Evolutionary conservation across 78 protist species (phyloP).

Genomic region (Parvularia atlantis): DNA sequence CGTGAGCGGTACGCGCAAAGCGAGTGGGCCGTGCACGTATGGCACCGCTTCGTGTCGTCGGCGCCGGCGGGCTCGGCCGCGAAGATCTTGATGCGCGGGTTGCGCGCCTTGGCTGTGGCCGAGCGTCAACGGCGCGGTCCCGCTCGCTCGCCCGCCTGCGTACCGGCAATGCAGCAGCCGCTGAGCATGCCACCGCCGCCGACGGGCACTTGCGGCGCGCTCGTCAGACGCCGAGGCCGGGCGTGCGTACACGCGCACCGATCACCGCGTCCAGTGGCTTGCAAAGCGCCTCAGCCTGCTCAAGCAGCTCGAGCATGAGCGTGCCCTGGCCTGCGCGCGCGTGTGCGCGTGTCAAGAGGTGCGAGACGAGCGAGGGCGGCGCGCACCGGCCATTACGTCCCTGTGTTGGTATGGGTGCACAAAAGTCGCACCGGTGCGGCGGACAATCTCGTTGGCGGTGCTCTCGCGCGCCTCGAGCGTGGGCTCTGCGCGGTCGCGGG

Average conservation of each 20-base stretch:
- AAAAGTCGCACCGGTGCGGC: conserved; percentile 21
- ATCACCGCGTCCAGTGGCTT: too few relatives aligned
- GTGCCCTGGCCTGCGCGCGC: conserved; percentile 87
- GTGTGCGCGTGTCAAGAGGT: too few relatives aligned
- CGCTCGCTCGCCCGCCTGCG: too few relatives aligned
- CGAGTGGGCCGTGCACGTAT: neutral
- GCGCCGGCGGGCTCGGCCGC: conserved; percentile 75
- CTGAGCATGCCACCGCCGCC: conserved; percentile 82
- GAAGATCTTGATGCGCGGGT: conserved; percentile 38
- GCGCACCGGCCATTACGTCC: conserved; percentile 47
- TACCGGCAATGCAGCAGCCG: conserved; percentile 21
- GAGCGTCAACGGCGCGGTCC: too few relatives aligned
- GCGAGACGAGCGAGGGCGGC: too few relatives aligned
- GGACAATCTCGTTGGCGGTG: conserved; percentile 1
- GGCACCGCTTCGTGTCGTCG: conserved; percentile 45
- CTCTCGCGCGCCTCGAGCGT: conserved; percentile 35
- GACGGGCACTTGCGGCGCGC: conserved; percentile 56
- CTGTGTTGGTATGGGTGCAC: conserved; percentile 63
- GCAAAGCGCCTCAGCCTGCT: conserved; percentile 30
- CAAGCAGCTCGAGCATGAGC: conserved; percentile 46
- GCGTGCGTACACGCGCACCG: neutral
- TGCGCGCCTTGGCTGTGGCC: conserved; percentile 24
- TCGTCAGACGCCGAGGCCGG: neutral
- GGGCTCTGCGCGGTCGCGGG: too few relatives aligned
- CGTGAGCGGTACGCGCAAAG: too few relatives aligned